A percentile compares a stretch with the other conserved stretches of the same genome.
These are phyloP conservation scores for Chaetomium cochliodes DNA, from an alignment of 495 filamentous ascomycete genomes.

Conservation along the genomic window DNA sequence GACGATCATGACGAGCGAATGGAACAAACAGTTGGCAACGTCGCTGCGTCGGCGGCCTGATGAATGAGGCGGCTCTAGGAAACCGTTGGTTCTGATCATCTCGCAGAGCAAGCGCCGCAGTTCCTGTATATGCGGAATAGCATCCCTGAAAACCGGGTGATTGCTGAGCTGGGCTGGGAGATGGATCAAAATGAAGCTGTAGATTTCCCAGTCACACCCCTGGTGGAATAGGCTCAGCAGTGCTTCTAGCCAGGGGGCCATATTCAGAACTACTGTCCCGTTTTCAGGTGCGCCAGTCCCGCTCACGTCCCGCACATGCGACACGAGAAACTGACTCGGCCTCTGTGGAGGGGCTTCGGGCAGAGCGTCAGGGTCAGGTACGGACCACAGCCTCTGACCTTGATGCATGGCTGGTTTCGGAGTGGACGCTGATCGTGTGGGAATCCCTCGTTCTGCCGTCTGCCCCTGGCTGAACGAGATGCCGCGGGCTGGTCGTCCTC, in stretches of 20 bases:
- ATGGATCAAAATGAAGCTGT: conserved; percentile 85
- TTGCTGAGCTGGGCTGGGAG: conserved; percentile 87
- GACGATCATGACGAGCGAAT: conserved; percentile 77
- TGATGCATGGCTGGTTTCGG: conserved; percentile 36
- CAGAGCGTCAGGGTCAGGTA: conserved; percentile 52
- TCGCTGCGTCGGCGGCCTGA: conserved; percentile 83
- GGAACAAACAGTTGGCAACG: conserved; percentile 82
- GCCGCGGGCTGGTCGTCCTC: conserved; percentile 44
- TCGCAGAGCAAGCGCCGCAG: conserved; percentile 77
- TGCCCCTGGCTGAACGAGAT: conserved; percentile 50
- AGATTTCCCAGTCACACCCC: conserved; percentile 88
- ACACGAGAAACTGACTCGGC: conserved; percentile 47
- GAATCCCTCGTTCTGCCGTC: conserved; percentile 35
- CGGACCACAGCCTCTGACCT: conserved; percentile 51
- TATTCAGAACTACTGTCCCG: conserved; percentile 52
- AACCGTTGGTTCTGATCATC: conserved; percentile 69
- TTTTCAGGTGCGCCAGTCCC: conserved; percentile 20
- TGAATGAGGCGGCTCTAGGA: conserved; percentile 69
- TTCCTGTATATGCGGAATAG: conserved; percentile 68
- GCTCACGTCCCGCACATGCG: conserved; percentile 18
- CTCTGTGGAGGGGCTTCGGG: conserved; percentile 45
- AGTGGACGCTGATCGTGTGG: conserved; percentile 39
- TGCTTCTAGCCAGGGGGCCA: conserved; percentile 72
- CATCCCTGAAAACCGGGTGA: conserved; percentile 73
- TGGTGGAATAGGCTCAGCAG: conserved; percentile 71